Evolutionary conservation across 139 green algal genomes (phyloP), one percentile per base, ranked within the genome.

Genomic region (Haematococcus lacustris): DNA sequence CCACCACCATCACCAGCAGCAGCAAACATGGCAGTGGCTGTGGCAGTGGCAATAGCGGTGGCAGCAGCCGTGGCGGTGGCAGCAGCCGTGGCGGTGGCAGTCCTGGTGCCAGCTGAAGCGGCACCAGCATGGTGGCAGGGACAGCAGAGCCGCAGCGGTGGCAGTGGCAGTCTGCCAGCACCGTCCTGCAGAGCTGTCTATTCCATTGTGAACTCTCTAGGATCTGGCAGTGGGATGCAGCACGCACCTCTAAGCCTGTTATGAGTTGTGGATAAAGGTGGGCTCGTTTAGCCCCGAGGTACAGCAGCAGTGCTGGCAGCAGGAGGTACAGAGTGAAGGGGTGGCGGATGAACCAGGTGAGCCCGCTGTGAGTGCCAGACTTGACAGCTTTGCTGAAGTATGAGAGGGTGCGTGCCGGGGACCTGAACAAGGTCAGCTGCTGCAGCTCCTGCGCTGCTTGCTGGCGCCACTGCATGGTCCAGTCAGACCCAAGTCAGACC

Each of bases 271-370:
- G n/a, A n/a, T n/a, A n/a, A n/a, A n/a, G n/a, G n/a, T n/a, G n/a
- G n/a, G n/a, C n/a, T n/a, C n/a, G n/a, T n/a, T n/a, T n/a, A n/a
- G n/a, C n/a, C n/a, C n/a, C n/a, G n/a, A n/a, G n/a, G n/a, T n/a
- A n/a, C n/a, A n/a, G n/a, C n/a, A n/a, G n/a, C n/a, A n/a, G n/a
- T n/a, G n/a, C n/a, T n/a, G 90, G 89, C 33, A 91, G 38, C 21
- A 90, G 30, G 0, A 90, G 38, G 34, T 86, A 85, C 38, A 94
- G 73, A 1, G 86, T 92, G 47, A 90, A 43, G 1, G 82, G 89
- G 71, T 94, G 87, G 17, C 70, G 72, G 9, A 73, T 67, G 1
- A 89, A 66, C 86, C 90, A 94, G 38, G 68, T 57, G 0, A 76
- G 37, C 30, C 84, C 80, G 3, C 38, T 67, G 23, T 39, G 62